Base-by-base conservation (phyloP, 768 basidiomycete species). In the Phallus indusiatus region DNA sequence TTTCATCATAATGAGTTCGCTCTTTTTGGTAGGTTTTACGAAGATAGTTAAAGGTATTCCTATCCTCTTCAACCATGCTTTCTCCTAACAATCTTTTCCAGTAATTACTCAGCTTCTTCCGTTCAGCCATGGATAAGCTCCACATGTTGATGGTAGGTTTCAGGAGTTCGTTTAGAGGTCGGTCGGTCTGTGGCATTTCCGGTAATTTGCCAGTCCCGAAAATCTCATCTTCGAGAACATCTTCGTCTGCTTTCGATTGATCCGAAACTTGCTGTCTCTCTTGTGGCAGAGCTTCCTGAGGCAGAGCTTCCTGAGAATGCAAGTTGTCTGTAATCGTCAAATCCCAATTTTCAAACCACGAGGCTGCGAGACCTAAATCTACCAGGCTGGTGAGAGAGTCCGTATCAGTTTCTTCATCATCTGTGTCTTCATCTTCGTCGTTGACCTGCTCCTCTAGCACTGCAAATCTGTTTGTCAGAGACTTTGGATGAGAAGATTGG, bases 121-220 rank as follows among this genome's bases (percentile, higher is more conserved):
- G 77, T 64, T 88, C 87, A 0, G 33, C 7, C 4, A 47, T 48
- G 2, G 82, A 82, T 75, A 85, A 75, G 0, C 61, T 53, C 86
- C 86, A 88, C 18, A 85, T 71, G 33, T 73, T 66, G n/a, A 12
- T 4, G 0, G 65, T 72, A 14, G 65, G 63, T 0, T 66, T 53
- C 2, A 80, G 68, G 12, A 83, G 70, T 3, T 62, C 64, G 0
- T 71, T 66, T 11, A 84, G 50, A 1, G 69, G 52, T 1, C 81
- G 76, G 62, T 65, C 51, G 0, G 66, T 59, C 0, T 59, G 49
- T 3, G 81, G 81, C 3, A 77, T 56, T 0, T 58, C 42, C 0
- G 82, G 82, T 9, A 76, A 60, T 1, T 47, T 57, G 1, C 64
- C 51, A 24, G 69, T 70, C 1, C 75, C 78, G 8, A 77, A 68